A percentile compares a stretch with the other conserved stretches of the same genome.
Evolutionary conservation across 139 green algal species (phyloP).

Genomic region (Nannochloris sp.): DNA sequence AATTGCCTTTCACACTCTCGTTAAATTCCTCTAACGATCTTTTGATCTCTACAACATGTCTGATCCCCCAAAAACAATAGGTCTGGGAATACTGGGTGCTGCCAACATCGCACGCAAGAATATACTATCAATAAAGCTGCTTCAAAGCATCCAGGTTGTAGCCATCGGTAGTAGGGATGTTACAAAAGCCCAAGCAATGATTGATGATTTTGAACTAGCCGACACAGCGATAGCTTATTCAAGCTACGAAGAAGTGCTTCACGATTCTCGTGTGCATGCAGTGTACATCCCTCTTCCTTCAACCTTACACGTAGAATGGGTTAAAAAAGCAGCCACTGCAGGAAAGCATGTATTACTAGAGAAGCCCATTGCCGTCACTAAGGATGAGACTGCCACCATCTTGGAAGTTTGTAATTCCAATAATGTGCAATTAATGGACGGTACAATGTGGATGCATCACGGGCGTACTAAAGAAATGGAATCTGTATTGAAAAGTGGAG

Average conservation of each 20-base stretch:
- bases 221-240: conserved; percentile 22
- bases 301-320: conserved; percentile 37
- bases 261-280: conserved; percentile 26
- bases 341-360: conserved; percentile 51
- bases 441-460: conserved; percentile 32
- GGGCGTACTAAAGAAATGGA: neutral
- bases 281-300: conserved; percentile 53
- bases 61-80: neutral
- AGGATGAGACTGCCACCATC: conserved; percentile 18
- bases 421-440: conserved; percentile 33
- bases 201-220: conserved; percentile 15
- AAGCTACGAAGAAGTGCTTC: conserved; percentile 43
- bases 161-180: conserved; percentile 30
- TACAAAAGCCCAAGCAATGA: conserved; percentile 22
- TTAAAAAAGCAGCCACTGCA: conserved; percentile 23
- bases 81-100: conserved; percentile 32
- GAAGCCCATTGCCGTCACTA: conserved; percentile 36
- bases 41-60: neutral
- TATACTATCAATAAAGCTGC: conserved; percentile 11
- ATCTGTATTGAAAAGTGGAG: neutral
- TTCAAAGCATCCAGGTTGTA: conserved; percentile 12
- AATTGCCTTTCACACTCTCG: neutral
- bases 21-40: neutral
- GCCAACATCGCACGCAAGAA: conserved; percentile 42
- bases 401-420: neutral